Percentiles rank a stretch among this genome's conserved stretches.
phyloP scores from a whole-genome alignment of 1,139 yeast species.

The Suhomyces bolitotheri region DNA sequence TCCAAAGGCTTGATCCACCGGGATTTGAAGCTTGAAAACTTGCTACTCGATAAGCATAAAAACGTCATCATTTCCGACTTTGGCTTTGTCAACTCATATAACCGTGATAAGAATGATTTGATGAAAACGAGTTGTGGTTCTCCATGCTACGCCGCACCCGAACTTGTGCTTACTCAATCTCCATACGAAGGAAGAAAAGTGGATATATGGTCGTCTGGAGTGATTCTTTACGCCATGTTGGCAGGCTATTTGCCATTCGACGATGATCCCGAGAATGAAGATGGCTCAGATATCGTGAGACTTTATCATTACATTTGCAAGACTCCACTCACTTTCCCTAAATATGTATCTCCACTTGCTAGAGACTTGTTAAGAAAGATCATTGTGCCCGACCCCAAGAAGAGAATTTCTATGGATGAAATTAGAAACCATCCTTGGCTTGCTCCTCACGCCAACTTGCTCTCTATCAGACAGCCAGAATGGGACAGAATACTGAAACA shows the following conservation, averaged over 20 bases:
- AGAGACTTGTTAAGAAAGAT: conserved; percentile 86
- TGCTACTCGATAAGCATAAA: conserved; percentile 74
- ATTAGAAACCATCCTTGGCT: conserved; percentile 88
- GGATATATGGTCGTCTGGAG: conserved; percentile 97
- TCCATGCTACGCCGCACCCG: conserved; percentile 99
- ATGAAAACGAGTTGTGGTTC: conserved; percentile 98
- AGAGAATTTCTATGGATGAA: conserved; percentile 66
- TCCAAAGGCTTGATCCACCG: conserved; percentile 81
- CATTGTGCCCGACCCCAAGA: conserved; percentile 82
- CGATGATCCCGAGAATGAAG: conserved; percentile 95
- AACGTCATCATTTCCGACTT: conserved; percentile 80
- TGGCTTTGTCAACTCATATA: conserved; percentile 91
- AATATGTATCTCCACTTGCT: conserved; percentile 86
- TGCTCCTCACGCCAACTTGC: conserved; percentile 73
- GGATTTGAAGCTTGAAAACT: conserved; percentile 72
- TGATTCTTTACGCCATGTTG: conserved; percentile 91
- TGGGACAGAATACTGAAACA: conserved; percentile 70
- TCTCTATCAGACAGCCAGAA: conserved; percentile 82
- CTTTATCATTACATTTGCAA: conserved; percentile 88
- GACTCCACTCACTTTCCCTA: conserved; percentile 93
- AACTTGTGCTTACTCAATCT: conserved; percentile 80
- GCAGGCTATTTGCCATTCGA: conserved; percentile 98
- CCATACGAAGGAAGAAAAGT: conserved; percentile 94
- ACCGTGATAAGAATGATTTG: conserved; percentile 60
- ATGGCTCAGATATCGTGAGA: conserved; percentile 90